Conservation (phyloP, 768 basidiomycete genomes). For the Mycena polygramma region DNA sequence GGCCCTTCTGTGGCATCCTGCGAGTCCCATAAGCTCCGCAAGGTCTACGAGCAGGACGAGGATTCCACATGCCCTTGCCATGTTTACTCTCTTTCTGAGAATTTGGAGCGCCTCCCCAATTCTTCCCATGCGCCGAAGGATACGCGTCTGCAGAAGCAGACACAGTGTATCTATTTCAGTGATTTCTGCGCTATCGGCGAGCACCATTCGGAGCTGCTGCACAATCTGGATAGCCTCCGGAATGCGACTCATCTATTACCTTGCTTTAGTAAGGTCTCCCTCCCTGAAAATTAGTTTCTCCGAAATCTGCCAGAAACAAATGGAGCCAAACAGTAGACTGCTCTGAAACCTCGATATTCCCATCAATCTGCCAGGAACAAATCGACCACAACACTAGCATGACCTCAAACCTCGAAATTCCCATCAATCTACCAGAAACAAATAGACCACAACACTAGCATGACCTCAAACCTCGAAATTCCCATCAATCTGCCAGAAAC, state of each 20-base stretch:
- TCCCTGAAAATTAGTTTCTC: too few relatives aligned
- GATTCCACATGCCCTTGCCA: background rate
- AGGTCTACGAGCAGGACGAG: background rate
- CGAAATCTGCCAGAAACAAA: too few relatives aligned
- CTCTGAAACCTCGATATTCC: too few relatives aligned
- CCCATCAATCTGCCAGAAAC: too few relatives aligned
- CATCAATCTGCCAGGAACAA: too few relatives aligned
- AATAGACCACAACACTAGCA: too few relatives aligned
- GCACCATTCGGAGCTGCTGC: background rate
- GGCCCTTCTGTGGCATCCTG: background rate
- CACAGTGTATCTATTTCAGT: background rate
- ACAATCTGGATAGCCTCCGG: background rate
- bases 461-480: too few relatives aligned
- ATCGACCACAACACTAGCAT: too few relatives aligned
- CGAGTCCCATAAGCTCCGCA: background rate
- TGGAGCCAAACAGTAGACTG: too few relatives aligned
- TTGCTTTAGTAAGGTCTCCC: too few relatives aligned
- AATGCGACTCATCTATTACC: background rate
- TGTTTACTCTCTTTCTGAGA: background rate
- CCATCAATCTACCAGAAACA: too few relatives aligned
- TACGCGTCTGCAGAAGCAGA: background rate
- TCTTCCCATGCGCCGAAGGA: background rate
- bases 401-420: too few relatives aligned
- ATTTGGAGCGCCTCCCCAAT: background rate
- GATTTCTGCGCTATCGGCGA: background rate